Evolutionary conservation across 202 grass and related monocot species (phyloP), one percentile per base, ranked within the genome.

Genomic region (Carex sylvatica): DNA sequence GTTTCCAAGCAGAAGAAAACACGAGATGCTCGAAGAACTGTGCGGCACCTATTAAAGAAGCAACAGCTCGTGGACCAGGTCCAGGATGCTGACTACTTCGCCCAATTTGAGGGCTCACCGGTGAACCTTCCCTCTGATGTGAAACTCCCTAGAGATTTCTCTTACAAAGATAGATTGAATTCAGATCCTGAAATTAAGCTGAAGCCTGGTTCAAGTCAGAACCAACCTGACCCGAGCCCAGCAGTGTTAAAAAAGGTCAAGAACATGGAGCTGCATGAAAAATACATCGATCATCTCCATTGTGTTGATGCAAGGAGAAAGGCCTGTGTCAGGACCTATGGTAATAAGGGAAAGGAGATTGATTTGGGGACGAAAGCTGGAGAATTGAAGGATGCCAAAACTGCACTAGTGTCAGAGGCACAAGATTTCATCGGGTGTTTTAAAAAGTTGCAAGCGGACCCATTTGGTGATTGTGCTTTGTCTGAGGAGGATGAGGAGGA

Each of bases 281-380:
- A 87, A 83, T 98, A 98, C 67, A 92, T 98, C 18, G 81, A 93
- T 68, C 90, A 94, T 52, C 85, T 98, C 62, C 85, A 91, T 53
- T 87, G 82, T 46, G 80, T 87, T 79, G 90, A 98, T 82, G 87
- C 79, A 1, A 80, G 53, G 66, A 92, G 84, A 87, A 88, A 60
- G 83, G 65, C 74, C 52, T 31, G 30, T 61, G 85, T 80, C 49
- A 88, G 81, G 72, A 64, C 51, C 80, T 59, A 33, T 67, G 69
- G 76, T 69, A 69, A 78, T 79, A 40, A 67, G 58, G 83, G 52
- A 54, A 88, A 75, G 16, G 49, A 73, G 56, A 60, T 23, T 54
- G 31, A 84, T 61, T 78, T 62, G 30, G 51, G 72, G 64, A 61
- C 70, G 36, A 33, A 88, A 88, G 28, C 51, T 75, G 84, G 74